Conservation (phyloP, 2,329 filamentous ascomycete species). For the Colletotrichum simmondsii region DNA sequence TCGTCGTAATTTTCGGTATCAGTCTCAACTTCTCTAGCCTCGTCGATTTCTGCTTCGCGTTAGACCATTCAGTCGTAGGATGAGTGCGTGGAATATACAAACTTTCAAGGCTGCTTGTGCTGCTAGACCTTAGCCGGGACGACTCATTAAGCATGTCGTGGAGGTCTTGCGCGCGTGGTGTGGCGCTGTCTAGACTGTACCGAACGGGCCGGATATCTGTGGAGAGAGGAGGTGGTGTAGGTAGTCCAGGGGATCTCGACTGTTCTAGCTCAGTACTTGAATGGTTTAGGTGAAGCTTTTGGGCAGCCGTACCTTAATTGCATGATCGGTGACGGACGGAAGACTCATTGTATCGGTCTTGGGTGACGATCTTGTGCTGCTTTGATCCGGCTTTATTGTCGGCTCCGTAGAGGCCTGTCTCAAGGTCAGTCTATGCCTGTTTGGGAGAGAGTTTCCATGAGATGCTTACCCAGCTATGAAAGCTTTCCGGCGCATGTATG, state of each 20-base stretch:
- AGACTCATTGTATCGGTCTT: constrained; percentile 49
- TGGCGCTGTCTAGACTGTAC: constrained; percentile 76
- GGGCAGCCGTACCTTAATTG: constrained; percentile 46
- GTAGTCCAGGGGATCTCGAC: constrained; percentile 52
- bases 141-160: constrained; percentile 74
- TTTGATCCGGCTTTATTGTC: constrained; percentile 46
- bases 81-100: constrained; percentile 39
- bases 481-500: constrained; percentile 89
- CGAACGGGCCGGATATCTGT: constrained; percentile 76
- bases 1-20: constrained; percentile 68
- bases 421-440: constrained; percentile 37
- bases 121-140: constrained; percentile 70
- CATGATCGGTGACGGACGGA: constrained; percentile 46
- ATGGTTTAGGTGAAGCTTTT: background rate
- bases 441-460: background rate
- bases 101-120: constrained; percentile 84
- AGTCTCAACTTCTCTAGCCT: constrained; percentile 61
- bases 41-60: constrained; percentile 62
- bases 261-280: constrained; percentile 30
- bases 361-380: constrained; percentile 49
- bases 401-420: constrained; percentile 55
- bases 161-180: constrained; percentile 85
- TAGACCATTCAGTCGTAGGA: constrained; percentile 34
- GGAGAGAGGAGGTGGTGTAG: constrained; percentile 76
- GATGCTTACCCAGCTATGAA: constrained; percentile 77